Conservation (phyloP, 2,329 filamentous ascomycete genomes). For the Fusarium longipes region DNA sequence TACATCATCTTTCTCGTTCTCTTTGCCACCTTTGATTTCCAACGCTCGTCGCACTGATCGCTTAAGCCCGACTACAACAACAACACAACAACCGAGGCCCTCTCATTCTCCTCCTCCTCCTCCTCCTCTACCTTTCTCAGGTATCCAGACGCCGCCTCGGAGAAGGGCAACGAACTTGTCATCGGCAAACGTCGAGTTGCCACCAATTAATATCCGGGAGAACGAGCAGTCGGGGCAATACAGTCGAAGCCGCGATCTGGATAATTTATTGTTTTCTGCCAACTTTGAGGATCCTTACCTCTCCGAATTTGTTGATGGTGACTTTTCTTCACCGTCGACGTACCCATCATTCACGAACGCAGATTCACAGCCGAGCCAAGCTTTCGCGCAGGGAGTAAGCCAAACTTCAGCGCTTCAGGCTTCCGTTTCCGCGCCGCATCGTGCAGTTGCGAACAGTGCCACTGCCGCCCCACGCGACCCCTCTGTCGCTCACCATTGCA, state of each 20-base stretch:
- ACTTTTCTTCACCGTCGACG: slow-evolving; percentile 53
- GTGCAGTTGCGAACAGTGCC: slow-evolving; percentile 21
- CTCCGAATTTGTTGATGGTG: slow-evolving; percentile 42
- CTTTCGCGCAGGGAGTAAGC: slow-evolving; percentile 16
- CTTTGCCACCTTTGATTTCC: slow-evolving; percentile 38
- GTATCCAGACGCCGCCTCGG: slow-evolving; percentile 7
- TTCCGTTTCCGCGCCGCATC: slow-evolving; percentile 33
- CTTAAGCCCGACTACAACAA: slow-evolving; percentile 30
- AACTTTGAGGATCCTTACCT: slow-evolving; percentile 44
- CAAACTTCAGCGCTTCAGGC: slow-evolving; percentile 32
- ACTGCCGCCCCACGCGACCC: slow-evolving; percentile 38
- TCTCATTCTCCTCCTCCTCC: slow-evolving; percentile 19
- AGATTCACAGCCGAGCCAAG: slow-evolving; percentile 25
- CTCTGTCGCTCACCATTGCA: slow-evolving; percentile 32
- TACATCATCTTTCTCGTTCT: slow-evolving; percentile 8
- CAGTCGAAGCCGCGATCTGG: slow-evolving; percentile 3
- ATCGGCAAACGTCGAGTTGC: slow-evolving; percentile 11
- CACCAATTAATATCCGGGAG: slow-evolving; percentile 8
- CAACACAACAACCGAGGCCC: slow-evolving; percentile 27
- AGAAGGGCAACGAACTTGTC: slow-evolving; percentile 11
- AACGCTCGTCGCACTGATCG: slow-evolving; percentile 13
- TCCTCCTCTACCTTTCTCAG: not conserved
- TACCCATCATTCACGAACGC: slow-evolving; percentile 48
- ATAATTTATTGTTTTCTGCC: slow-evolving; percentile 11
- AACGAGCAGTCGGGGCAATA: not conserved